phyloP scores from a whole-genome alignment of 768 basidiomycete species.

The Boletellus emodensis region DNA sequence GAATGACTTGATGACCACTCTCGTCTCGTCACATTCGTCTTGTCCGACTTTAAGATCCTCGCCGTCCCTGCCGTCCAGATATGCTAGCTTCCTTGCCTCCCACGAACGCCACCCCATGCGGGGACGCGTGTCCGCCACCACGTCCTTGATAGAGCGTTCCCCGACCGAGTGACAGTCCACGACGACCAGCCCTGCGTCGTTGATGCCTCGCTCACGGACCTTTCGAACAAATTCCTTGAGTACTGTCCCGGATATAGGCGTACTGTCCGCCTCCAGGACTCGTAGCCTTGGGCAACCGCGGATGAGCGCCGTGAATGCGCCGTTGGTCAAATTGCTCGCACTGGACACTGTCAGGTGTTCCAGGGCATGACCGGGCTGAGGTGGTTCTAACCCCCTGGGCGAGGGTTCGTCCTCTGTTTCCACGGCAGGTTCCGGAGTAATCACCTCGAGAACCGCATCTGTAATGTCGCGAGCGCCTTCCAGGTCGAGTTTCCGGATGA shows the following conservation, averaged over 20 bases:
- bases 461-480: slow-evolving; percentile 76
- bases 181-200: slow-evolving; percentile 57
- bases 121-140: slow-evolving; percentile 56
- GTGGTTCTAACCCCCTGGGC: slow-evolving; percentile 18
- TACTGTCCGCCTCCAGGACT: slow-evolving; percentile 76
- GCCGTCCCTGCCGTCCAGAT: slow-evolving; percentile 65
- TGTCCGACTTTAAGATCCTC: slow-evolving; percentile 66
- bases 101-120: slow-evolving; percentile 72
- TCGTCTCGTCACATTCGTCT: slow-evolving; percentile 73
- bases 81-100: slow-evolving; percentile 64
- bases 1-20: slow-evolving; percentile 80
- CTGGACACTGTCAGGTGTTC: slow-evolving; percentile 71
- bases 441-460: slow-evolving; percentile 60
- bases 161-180: slow-evolving; percentile 73
- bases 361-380: slow-evolving; percentile 59
- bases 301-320: slow-evolving; percentile 61
- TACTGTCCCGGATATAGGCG: slow-evolving; percentile 58
- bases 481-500: slow-evolving; percentile 75
- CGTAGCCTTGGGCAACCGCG: slow-evolving; percentile 56
- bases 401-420: slow-evolving; percentile 1
- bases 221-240: slow-evolving; percentile 65
- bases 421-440: slow-evolving; percentile 46
- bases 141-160: slow-evolving; percentile 60
- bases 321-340: slow-evolving; percentile 60
- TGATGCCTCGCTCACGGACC: slow-evolving; percentile 42